Base-by-base conservation (phyloP, 2,329 filamentous ascomycete species). In the Cercospora citrullina region DNA sequence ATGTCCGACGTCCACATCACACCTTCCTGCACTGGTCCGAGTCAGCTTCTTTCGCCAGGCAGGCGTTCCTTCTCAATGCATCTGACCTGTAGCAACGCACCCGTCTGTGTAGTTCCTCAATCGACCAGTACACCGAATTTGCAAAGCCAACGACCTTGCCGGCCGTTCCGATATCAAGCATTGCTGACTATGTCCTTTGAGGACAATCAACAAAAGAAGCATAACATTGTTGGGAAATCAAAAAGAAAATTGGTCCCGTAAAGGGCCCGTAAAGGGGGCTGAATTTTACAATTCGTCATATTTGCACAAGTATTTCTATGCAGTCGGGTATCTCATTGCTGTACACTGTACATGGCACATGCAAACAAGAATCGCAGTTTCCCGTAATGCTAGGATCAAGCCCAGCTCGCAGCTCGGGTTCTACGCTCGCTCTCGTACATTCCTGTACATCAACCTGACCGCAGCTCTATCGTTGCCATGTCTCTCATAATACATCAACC, bases 401-500 rank as follows among this genome's bases (percentile, higher is more conserved):
- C 26, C 10, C 26, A 23, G 48, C 21, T 23, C 48, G 18, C 31
- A 36, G n/a, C 55, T 58, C 28, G 30, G 28, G 6, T 18, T 21
- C 18, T 8, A 10, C 33, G 23, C 8, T 21, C 23, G 21, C 21
- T 55, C 48, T 55, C 23, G 48, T 23, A 28, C 14, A 55, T 5
- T 9, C 14, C 48, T n/a, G 48, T 30, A 26, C 48, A 55, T 23
- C 55, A 23, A 33, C 36, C n/a, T 21, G n/a, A 10, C 31, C 31
- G 4, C 55, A 18, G 12, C 30, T 21, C 12, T 23, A 21, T 59
- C 28, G 9, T 33, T 36, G 55, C 31, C 55, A 23, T 59, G 55
- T 59, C 36, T 59, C 55, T 59, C 55, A 36, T 59, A 4, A 59
- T 59, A 33, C 55, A 36, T 59, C 55, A 59, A 9, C 55, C 55